These are phyloP conservation scores for Venturia pyrina DNA, from an alignment of 2,329 filamentous ascomycete genomes.

Conservation along the genomic window DNA sequence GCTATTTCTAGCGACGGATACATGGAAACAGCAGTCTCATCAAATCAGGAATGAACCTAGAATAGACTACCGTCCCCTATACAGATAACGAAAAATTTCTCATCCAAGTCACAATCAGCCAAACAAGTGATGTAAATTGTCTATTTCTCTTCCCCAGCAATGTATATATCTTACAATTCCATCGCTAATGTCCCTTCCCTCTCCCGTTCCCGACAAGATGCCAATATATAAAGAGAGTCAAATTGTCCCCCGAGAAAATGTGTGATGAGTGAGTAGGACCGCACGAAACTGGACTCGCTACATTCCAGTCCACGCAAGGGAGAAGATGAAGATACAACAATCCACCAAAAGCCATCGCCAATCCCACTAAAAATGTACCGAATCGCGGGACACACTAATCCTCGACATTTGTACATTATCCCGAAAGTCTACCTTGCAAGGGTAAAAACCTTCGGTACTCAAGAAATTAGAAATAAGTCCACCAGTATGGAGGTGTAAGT, in stretches of 20 bases:
- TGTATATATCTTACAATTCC: neutral
- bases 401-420: neutral
- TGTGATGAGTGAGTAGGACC: neutral
- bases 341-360: neutral
- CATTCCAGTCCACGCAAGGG: neutral
- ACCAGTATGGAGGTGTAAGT: neutral
- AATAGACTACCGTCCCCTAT: neutral
- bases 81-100: neutral
- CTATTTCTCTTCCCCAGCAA: neutral
- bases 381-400: neutral
- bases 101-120: neutral
- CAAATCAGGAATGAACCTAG: neutral
- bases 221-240: neutral
- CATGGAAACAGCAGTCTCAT: too few species aligned
- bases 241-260: neutral
- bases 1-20: too few species aligned
- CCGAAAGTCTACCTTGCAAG: neutral
- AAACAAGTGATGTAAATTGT: neutral
- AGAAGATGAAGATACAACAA: neutral
- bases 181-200: neutral
- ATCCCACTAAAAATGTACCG: neutral
- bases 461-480: conserved; percentile 1
- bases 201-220: neutral
- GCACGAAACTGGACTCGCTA: neutral
- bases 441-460: neutral